A percentile compares a stretch with the other conserved stretches of the same genome.
phyloP scores from a whole-genome alignment of 2,329 filamentous ascomycete genomes.

The Cladophialophora carrionii region DNA sequence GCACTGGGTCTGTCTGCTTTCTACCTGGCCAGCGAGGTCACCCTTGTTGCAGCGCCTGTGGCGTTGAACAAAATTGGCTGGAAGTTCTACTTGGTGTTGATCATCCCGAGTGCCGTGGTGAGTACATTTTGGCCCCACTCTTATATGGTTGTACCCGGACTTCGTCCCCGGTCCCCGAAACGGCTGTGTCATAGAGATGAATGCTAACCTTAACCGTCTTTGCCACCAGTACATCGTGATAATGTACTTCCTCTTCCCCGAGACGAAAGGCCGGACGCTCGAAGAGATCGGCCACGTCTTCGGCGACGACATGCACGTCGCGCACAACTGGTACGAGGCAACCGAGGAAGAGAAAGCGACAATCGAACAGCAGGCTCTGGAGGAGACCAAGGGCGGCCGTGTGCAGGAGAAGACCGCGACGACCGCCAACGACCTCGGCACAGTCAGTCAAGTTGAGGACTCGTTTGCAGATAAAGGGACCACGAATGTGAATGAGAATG shows the following conservation, averaged over 20 bases:
- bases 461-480: not conserved
- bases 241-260: slow-evolving; percentile 42
- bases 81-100: slow-evolving; percentile 43
- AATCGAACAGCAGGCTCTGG: slow-evolving; percentile 26
- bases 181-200: not conserved
- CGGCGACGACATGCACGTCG: slow-evolving; percentile 39
- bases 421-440: not conserved
- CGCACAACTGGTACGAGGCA: slow-evolving; percentile 38
- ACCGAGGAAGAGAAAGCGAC: slow-evolving; percentile 39
- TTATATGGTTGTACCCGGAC: not conserved
- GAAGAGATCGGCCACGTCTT: slow-evolving; percentile 43
- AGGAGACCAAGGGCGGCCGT: slow-evolving; percentile 26
- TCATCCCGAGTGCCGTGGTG: slow-evolving; percentile 32
- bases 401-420: slow-evolving; percentile 21
- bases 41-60: slow-evolving; percentile 38
- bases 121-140: not conserved
- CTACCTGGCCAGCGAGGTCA: slow-evolving; percentile 32
- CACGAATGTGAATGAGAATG: not conserved
- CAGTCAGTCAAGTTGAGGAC: not conserved
- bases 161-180: slow-evolving; percentile 39
- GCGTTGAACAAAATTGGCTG: slow-evolving; percentile 44
- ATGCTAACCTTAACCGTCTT: slow-evolving; percentile 76
- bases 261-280: slow-evolving; percentile 43
- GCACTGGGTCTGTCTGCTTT: slow-evolving; percentile 32
- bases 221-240: slow-evolving; percentile 55